Evolutionary conservation across 805 yeast genomes (phyloP).

Genomic region (Lipomyces lipofer): DNA sequence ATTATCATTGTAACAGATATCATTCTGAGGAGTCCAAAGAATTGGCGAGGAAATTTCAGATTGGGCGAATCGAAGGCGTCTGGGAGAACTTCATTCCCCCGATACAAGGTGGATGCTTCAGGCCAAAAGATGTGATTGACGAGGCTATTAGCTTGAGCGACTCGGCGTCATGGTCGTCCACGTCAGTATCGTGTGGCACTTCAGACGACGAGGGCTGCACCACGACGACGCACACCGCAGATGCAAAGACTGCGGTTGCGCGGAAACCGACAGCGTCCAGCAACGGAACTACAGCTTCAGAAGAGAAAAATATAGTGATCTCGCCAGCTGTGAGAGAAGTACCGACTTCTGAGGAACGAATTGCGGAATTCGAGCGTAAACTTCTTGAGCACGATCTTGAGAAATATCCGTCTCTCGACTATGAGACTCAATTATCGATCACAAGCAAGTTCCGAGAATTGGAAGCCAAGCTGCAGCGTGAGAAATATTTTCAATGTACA

Average conservation of each 20-base stretch:
- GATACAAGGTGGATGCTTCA: constrained; percentile 72
- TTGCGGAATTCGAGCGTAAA: constrained; percentile 59
- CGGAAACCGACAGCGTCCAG: not conserved
- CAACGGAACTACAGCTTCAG: not conserved
- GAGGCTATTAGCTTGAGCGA: constrained; percentile 12
- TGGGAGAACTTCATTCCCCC: constrained; percentile 87
- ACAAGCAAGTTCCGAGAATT: constrained; percentile 60
- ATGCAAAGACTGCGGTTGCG: not conserved
- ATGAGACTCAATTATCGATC: constrained; percentile 60
- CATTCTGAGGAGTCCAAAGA: constrained; percentile 61
- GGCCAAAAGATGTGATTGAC: constrained; percentile 4
- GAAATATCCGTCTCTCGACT: constrained; percentile 64
- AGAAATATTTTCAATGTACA: constrained; percentile 69
- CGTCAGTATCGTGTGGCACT: not conserved
- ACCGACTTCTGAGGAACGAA: constrained; percentile 39
- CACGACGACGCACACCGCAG: not conserved
- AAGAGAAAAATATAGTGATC: constrained; percentile 16
- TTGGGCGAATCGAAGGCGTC: constrained; percentile 61
- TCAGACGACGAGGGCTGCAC: not conserved
- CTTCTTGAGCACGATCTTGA: constrained; percentile 58
- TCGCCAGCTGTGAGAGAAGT: constrained; percentile 27
- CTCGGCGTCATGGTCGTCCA: constrained; percentile 11
- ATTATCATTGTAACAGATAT: constrained; percentile 41
- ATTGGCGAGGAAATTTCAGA: constrained; percentile 56
- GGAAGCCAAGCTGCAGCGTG: constrained; percentile 54